phyloP scores from a whole-genome alignment of 345 rosid genomes.

The Draba incana region DNA sequence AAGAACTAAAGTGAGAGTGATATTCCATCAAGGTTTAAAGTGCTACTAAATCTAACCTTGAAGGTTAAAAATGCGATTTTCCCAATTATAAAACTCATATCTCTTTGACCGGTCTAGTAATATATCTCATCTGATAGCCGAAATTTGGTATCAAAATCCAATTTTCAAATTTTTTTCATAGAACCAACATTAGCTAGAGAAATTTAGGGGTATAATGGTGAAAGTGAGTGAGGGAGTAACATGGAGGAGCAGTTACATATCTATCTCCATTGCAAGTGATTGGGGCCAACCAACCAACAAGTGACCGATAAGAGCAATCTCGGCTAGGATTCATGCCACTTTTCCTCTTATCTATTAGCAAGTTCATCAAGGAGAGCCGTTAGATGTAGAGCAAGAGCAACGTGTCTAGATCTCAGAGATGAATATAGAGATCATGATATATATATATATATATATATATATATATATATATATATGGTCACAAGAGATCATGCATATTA shows the following conservation, averaged over 20 bases:
- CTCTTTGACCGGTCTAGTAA: background rate
- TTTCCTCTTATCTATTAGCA: constrained; percentile 29
- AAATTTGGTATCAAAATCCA: background rate
- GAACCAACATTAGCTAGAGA: constrained; percentile 1
- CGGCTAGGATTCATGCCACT: constrained; percentile 25
- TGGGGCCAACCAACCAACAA: constrained; percentile 34
- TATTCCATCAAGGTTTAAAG: too few relatives aligned
- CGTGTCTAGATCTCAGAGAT: constrained; percentile 28
- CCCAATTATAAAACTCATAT: constrained; percentile 4
- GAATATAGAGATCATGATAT: constrained; percentile 29
- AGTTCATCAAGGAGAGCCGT: constrained; percentile 31
- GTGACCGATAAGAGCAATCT: constrained; percentile 33
- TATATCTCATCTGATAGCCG: background rate
- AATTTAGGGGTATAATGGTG: constrained; percentile 23
- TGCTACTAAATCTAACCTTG: too few relatives aligned
- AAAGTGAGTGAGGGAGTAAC: constrained; percentile 26
- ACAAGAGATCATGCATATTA: constrained; percentile 22
- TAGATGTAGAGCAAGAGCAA: constrained; percentile 21
- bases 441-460: too few relatives aligned
- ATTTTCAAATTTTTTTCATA: background rate
- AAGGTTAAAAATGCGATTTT: too few relatives aligned
- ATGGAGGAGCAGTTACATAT: constrained; percentile 34
- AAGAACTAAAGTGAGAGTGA: too few relatives aligned
- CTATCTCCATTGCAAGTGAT: constrained; percentile 25
- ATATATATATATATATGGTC: background rate